Evolutionary conservation across 148 eudicot genomes (phyloP).

Genomic region (Rhododendron williamsianum): DNA sequence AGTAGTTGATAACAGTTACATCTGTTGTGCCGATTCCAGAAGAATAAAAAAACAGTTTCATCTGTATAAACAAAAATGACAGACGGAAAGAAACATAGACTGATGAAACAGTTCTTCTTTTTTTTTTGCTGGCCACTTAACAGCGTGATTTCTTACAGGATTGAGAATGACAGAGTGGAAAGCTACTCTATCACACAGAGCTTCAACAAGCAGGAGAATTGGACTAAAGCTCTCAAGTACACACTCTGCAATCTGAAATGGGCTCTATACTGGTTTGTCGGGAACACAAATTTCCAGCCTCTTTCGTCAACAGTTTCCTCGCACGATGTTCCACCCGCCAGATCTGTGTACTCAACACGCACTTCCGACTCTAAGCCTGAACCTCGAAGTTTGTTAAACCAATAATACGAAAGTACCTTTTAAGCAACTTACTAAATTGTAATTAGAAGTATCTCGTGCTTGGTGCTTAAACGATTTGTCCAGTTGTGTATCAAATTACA

Average conservation of each 20-base stretch:
- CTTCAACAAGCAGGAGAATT: constrained; percentile 88
- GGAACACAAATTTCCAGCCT: constrained; percentile 92
- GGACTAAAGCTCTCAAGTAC: constrained; percentile 99
- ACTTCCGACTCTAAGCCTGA: constrained; percentile 29
- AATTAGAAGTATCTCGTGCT: not conserved
- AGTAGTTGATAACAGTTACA: not conserved
- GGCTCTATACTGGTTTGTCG: constrained; percentile 98
- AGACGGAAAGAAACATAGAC: not conserved
- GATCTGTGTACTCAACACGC: constrained; percentile 53
- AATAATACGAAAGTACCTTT: not conserved
- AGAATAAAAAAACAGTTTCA: not conserved
- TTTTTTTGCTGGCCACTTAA: not conserved
- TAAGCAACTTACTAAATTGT: not conserved
- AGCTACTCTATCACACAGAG: constrained; percentile 92
- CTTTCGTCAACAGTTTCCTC: constrained; percentile 50
- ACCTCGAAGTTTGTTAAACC: constrained; percentile 17
- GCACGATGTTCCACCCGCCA: constrained; percentile 46
- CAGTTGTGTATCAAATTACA: not conserved
- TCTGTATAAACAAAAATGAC: not conserved
- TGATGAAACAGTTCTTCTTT: not conserved
- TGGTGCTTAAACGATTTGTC: not conserved
- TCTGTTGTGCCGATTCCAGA: not conserved
- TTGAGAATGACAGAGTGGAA: constrained; percentile 59
- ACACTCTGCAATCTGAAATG: constrained; percentile 94
- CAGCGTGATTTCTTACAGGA: constrained; percentile 38